These are phyloP conservation scores for Licmophora abbreviata DNA, from an alignment of 108 stramenopile genomes.

Conservation along the genomic window DNA sequence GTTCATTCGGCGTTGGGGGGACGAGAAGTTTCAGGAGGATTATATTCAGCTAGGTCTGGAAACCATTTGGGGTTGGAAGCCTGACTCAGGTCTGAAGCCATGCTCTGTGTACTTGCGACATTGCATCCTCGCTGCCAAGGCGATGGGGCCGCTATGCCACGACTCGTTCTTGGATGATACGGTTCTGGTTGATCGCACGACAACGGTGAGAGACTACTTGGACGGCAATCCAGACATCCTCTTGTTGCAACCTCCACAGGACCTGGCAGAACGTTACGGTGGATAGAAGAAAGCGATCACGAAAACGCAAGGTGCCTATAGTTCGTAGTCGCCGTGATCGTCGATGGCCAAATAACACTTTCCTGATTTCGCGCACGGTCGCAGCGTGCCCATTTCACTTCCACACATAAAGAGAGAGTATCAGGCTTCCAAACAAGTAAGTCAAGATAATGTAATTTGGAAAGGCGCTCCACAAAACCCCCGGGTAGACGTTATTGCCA, in stretches of 20 bases:
- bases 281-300: too few relatives aligned
- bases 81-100: conserved; percentile 60
- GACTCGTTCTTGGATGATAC: conserved; percentile 76
- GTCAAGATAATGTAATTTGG: too few relatives aligned
- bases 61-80: conserved; percentile 75
- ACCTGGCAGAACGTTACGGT: conserved; percentile 37
- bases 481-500: too few relatives aligned
- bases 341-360: too few relatives aligned
- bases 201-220: conserved; percentile 62
- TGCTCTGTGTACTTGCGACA: conserved; percentile 83
- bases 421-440: too few relatives aligned
- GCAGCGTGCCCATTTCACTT: too few relatives aligned
- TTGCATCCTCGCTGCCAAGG: conserved; percentile 69
- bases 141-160: conserved; percentile 46
- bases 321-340: too few relatives aligned
- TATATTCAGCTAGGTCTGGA: conserved; percentile 49
- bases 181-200: conserved; percentile 63
- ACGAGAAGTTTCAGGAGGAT: conserved; percentile 39
- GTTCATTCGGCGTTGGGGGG: conserved; percentile 60
- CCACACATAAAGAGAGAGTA: too few relatives aligned
- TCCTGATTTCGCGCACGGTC: too few relatives aligned
- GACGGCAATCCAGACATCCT: conserved; percentile 40
- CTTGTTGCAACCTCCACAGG: conserved; percentile 32
- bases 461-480: too few relatives aligned
- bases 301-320: too few relatives aligned